Evolutionary conservation across 768 basidiomycete genomes (phyloP).

Genomic region (Podaxis sp.): DNA sequence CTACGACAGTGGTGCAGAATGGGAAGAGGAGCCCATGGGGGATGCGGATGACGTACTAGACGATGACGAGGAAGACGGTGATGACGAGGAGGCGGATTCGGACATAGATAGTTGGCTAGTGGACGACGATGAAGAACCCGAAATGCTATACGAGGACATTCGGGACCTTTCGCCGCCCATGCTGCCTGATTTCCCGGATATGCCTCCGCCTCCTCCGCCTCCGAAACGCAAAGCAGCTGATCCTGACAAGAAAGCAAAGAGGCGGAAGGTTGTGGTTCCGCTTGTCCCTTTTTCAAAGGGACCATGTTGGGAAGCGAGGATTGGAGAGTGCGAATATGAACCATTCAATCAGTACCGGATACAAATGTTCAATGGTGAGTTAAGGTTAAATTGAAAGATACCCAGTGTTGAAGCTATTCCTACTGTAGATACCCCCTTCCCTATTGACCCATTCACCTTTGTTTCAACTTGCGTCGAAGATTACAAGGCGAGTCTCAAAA

Average conservation of each 20-base stretch:
- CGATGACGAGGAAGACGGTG: conserved; percentile 65
- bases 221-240: conserved; percentile 70
- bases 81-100: conserved; percentile 63
- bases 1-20: conserved; percentile 94
- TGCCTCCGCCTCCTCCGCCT: conserved; percentile 22
- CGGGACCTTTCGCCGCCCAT: conserved; percentile 31
- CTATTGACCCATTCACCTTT: conserved; percentile 79
- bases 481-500: conserved; percentile 28
- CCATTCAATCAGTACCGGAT: conserved; percentile 75
- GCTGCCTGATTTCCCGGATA: conserved; percentile 32
- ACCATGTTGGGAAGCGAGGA: conserved; percentile 71
- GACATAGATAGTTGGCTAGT: conserved; percentile 81
- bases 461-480: conserved; percentile 50
- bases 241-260: conserved; percentile 57
- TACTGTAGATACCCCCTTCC: conserved; percentile 62
- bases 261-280: conserved; percentile 73
- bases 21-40: conserved; percentile 86
- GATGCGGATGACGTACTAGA: conserved; percentile 77
- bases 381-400: not conserved
- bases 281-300: conserved; percentile 82
- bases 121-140: conserved; percentile 65
- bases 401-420: conserved; percentile 6
- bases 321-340: conserved; percentile 69
- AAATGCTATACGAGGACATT: conserved; percentile 39
- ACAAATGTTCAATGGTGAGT: conserved; percentile 79